Conservation (phyloP, 2,329 filamentous ascomycete genomes). For the Pleurostoma richardsiae region DNA sequence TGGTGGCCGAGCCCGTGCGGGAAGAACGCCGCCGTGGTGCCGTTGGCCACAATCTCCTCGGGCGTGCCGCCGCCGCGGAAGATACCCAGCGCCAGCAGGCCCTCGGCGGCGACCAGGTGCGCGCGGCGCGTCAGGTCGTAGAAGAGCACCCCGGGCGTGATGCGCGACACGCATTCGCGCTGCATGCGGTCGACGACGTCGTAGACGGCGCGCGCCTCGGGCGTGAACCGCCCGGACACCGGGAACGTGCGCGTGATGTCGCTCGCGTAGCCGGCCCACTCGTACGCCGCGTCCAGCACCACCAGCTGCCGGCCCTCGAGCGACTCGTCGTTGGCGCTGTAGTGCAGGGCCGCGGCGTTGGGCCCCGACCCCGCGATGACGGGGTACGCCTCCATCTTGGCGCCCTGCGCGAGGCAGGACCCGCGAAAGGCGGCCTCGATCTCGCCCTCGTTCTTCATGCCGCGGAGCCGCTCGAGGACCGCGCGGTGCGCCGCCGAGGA, state of each 20-base stretch:
- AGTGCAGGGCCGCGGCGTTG: constrained; percentile 86
- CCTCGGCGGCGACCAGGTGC: constrained; percentile 65
- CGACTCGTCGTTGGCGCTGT: constrained; percentile 71
- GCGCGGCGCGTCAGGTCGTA: constrained; percentile 69
- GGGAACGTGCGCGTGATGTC: constrained; percentile 90
- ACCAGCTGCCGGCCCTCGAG: constrained; percentile 68
- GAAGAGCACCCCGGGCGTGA: constrained; percentile 67
- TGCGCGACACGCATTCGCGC: constrained; percentile 60
- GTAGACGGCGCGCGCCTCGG: constrained; percentile 70
- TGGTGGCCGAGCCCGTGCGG: constrained; percentile 75
- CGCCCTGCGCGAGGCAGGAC: constrained; percentile 66
- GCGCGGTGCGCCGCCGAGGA: constrained; percentile 72
- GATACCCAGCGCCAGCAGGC: constrained; percentile 67
- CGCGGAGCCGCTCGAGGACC: constrained; percentile 60
- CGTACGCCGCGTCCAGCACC: constrained; percentile 82
- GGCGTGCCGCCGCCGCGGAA: constrained; percentile 53
- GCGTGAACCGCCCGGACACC: constrained; percentile 61
- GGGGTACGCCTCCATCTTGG: constrained; percentile 76
- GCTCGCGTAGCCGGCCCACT: constrained; percentile 80
- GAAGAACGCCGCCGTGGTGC: constrained; percentile 58
- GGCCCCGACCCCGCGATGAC: constrained; percentile 80
- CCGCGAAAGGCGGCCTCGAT: constrained; percentile 74
- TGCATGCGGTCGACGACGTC: constrained; percentile 79
- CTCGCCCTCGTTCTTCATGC: constrained; percentile 72
- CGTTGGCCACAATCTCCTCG: constrained; percentile 45